These are phyloP conservation scores for Aspergillus phoenicis DNA, from an alignment of 2,329 filamentous ascomycete genomes.

Conservation along the genomic window DNA sequence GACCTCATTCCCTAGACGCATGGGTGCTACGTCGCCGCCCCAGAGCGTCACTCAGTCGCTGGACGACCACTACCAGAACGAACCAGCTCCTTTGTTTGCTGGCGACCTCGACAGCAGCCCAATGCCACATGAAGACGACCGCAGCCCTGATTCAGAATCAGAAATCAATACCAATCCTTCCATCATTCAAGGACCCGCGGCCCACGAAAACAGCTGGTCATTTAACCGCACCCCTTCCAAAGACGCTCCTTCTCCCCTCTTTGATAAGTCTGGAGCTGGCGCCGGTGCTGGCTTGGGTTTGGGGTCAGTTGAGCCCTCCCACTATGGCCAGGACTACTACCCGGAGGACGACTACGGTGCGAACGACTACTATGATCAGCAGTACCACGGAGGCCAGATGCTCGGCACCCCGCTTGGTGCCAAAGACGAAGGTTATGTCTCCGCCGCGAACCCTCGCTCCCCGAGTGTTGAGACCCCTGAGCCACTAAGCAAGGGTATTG, in stretches of 20 bases:
- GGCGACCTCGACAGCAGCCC: conserved; percentile 72
- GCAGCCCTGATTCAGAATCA: conserved; percentile 51
- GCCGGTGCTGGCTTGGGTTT: conserved; percentile 57
- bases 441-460: conserved; percentile 65
- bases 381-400: conserved; percentile 39
- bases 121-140: conserved; percentile 15
- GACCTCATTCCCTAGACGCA: conserved; percentile 43
- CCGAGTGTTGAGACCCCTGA: conserved; percentile 52
- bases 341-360: conserved; percentile 45
- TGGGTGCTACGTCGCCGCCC: conserved; percentile 53
- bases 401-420: conserved; percentile 60
- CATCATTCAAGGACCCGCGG: conserved; percentile 69
- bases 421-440: conserved; percentile 91
- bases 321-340: conserved; percentile 64
- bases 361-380: conserved; percentile 41
- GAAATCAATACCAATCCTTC: conserved; percentile 86
- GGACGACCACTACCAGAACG: conserved; percentile 40
- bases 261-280: conserved; percentile 42
- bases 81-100: conserved; percentile 62
- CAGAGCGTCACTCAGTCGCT: conserved; percentile 57
- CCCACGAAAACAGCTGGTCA: conserved; percentile 56
- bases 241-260: conserved; percentile 34
- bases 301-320: conserved; percentile 58
- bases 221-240: conserved; percentile 58
- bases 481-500: conserved; percentile 50